Base-by-base conservation (phyloP, 2,329 filamentous ascomycete species). In the Xylariaceae sp. region DNA sequence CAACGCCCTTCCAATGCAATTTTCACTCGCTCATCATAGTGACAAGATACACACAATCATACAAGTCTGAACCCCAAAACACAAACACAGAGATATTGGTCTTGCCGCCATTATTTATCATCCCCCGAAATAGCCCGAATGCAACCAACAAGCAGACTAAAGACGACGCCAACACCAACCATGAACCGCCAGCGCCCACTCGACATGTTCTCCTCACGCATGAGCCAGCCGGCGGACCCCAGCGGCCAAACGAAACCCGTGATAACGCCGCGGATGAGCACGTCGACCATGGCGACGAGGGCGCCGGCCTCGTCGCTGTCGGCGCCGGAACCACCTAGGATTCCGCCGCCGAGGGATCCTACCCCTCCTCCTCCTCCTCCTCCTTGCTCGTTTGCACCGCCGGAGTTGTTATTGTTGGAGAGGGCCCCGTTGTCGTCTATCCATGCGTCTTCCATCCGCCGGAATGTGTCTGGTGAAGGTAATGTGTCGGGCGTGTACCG, bases 181-280 rank as follows among this genome's bases (percentile, higher is more conserved):
- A 92, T 92, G 57, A 95, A 80, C 64, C 90, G 84, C 73, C 89
- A 86, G 59, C 91, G 76, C 60, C 86, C 82, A 49, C 83, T 86
- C 81, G 90, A 95, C 48, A 97, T 83, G 1, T 88, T 90, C 47
- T 93, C 87, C 65, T 95, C 88, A 48, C 91, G 76, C 54, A 92
- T 77, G 40, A 94, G 71, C 89, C 91, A 96, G 42, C 85, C 82
- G 45, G 92, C 72, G 58, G 88, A 90, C 0, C 88, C 92, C 8
- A 97, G 67, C 4, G 93, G 93, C 81, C 92, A 97, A 64, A 98
- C 86, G 72, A 97, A 98, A 0, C 93, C 93, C 59, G 93, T 87
- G 48, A 94, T 72, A 65, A 93, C 88, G 4, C 91, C 93, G 68
- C 85, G 87, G 47, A 97, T 75, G 71, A 96, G 80, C 59, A 94